Base-by-base conservation (phyloP, 176 grass and related monocot genomes). In the Juncus inflexus region DNA sequence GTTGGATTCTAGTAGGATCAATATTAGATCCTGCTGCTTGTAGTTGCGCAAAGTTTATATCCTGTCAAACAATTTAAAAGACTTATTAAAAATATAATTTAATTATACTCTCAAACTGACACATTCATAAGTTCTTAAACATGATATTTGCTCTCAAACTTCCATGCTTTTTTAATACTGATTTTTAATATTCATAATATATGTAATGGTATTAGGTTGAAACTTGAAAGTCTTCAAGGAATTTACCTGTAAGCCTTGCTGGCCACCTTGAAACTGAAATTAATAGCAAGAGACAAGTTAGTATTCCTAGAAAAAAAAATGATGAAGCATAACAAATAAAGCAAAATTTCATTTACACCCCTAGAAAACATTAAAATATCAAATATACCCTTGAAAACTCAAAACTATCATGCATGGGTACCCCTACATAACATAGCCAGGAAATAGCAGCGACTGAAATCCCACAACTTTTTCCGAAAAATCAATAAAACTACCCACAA, bases 11-110 rank as follows among this genome's bases (percentile, higher is more conserved):
- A 65, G 52, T 83, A 66, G 86, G 64, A 76, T 92, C 94, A 66
- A 88, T 78, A 54, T 60, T 67, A 76, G 72, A 51, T 66, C 83
- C 83, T 66, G 73, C 36, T 47, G 83, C 52, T 73, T 92, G 89
- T 69, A 90, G 52, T 74, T 87, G 83, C 53, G 76, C 65, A 80
- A 86, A 94, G 64, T 83, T 94, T 60, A 87, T 54, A 15, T 99
- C 95, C 83, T 94, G 74, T 19, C 6, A n/a, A 60, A 3, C 42
- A 4, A 28, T 28, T 41, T 12, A 42, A 80, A 72, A 75, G 3
- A 78, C 65, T 42, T 15, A 50, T 74, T 50, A 35, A 64, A 45
- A 40, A 60, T 16, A 40, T 37, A 14, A 70, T 63, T 51, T 68
- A 37, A 15, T 76, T 35, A 47, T 55, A 4, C 36, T 15, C 9